A percentile compares a stretch with the other conserved stretches of the same genome.
Conservation (phyloP, 2,329 filamentous ascomycete species). For the Fusarium lyarnte region DNA sequence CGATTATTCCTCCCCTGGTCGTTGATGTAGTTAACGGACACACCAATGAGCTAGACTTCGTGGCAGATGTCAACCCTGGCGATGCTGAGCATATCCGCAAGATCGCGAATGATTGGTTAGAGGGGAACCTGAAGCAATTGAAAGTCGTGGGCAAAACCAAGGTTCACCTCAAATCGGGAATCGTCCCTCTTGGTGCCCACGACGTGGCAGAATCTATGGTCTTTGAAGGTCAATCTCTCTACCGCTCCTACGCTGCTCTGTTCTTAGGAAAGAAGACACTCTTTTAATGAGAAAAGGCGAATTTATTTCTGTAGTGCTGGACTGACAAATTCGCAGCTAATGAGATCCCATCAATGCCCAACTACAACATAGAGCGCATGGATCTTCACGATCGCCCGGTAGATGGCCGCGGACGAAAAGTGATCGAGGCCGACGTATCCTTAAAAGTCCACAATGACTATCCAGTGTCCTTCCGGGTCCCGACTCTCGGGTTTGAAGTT, state of each 20-base stretch:
- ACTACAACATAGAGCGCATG: slow-evolving; percentile 83
- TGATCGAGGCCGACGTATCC: slow-evolving; percentile 83
- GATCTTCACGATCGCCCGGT: slow-evolving; percentile 77
- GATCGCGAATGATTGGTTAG: slow-evolving; percentile 89
- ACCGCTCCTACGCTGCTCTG: slow-evolving; percentile 68
- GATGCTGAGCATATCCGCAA: slow-evolving; percentile 79
- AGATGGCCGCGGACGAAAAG: slow-evolving; percentile 61
- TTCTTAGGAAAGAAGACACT: slow-evolving; percentile 69
- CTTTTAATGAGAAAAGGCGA: slow-evolving; percentile 44
- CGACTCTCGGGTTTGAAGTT: slow-evolving; percentile 84
- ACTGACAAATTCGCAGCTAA: slow-evolving; percentile 61
- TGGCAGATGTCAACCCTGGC: slow-evolving; percentile 79
- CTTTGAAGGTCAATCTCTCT: slow-evolving; percentile 84
- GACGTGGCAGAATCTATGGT: slow-evolving; percentile 76
- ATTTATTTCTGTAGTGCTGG: slow-evolving; percentile 28
- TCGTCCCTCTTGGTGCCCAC: slow-evolving; percentile 82
- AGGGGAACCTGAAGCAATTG: slow-evolving; percentile 77
- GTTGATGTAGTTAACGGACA: slow-evolving; percentile 82
- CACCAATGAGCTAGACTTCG: slow-evolving; percentile 79
- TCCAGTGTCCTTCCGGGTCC: slow-evolving; percentile 79
- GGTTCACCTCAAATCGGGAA: slow-evolving; percentile 79
- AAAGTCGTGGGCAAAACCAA: slow-evolving; percentile 78
- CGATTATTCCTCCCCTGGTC: slow-evolving; percentile 77
- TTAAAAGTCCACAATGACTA: slow-evolving; percentile 79
- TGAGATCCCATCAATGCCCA: slow-evolving; percentile 79